Evolutionary conservation across 768 basidiomycete species (phyloP).

Genomic region (Suillus paluster): DNA sequence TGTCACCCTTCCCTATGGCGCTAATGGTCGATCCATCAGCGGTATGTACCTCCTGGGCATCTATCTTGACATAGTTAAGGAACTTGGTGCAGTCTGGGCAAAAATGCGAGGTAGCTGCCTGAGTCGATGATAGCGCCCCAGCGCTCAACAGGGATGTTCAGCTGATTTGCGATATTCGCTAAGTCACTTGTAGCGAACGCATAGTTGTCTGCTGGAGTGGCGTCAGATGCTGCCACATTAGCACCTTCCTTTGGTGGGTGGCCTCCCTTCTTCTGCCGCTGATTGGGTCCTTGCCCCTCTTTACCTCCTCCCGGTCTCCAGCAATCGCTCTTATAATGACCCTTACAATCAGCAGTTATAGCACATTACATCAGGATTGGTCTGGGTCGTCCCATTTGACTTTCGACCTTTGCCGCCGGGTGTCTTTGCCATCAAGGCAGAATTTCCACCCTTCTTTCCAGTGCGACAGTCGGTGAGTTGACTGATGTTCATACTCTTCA

Average conservation of each 20-base stretch:
- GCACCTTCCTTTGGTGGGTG: no score
- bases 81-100: conserved; percentile 6
- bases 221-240: no score
- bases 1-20: neutral
- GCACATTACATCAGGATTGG: neutral
- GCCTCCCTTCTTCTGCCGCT: neutral
- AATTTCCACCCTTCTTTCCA: neutral
- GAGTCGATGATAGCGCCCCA: neutral
- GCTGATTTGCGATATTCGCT: neutral
- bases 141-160: neutral
- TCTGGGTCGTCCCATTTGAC: no score
- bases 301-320: conserved; percentile 2
- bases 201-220: no score
- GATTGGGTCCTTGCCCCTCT: conserved; percentile 8
- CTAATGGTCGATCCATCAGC: conserved; percentile 1
- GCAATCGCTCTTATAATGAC: no score
- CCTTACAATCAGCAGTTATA: no score
- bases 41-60: neutral
- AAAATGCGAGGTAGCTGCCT: neutral
- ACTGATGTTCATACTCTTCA: conserved; percentile 21
- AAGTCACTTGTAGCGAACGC: neutral
- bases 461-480: neutral
- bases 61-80: neutral
- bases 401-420: no score
- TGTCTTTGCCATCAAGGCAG: neutral